Conservation (phyloP, 495 filamentous ascomycete species). For the Tuber borchii region DNA sequence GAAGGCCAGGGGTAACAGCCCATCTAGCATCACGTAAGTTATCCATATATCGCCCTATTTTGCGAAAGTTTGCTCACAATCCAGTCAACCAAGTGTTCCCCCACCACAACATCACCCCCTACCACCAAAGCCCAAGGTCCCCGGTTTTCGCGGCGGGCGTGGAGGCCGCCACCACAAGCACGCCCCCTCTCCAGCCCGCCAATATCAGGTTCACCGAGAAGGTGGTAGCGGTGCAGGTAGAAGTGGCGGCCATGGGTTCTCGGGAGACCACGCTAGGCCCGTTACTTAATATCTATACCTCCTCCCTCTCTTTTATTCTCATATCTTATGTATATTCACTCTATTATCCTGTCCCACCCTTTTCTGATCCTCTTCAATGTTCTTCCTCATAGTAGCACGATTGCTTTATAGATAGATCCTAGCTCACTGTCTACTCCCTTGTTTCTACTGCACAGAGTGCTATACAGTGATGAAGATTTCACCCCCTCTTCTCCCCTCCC, state of each 20-base stretch:
- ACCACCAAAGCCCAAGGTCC: neutral
- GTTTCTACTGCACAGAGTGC: neutral
- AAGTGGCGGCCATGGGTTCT: neutral
- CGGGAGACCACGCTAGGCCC: neutral
- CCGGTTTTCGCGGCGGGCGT: neutral
- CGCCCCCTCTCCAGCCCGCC: neutral
- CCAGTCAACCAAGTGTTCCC: neutral
- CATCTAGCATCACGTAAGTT: neutral
- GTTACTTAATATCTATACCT: neutral
- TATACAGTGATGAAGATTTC: neutral
- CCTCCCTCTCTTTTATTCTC: neutral
- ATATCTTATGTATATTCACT: neutral
- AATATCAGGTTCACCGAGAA: conserved; percentile 1
- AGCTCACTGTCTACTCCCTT: neutral
- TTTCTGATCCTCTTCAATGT: neutral
- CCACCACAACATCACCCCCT: neutral
- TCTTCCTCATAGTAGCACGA: neutral
- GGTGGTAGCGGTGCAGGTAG: neutral
- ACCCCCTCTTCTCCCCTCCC: neutral
- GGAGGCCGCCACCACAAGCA: neutral
- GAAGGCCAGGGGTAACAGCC: conserved; percentile 2
- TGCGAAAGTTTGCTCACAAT: neutral
- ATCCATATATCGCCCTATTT: neutral
- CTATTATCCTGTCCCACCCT: neutral
- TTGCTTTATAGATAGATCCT: conserved; percentile 5